A percentile compares a stretch with the other conserved stretches of the same genome.
These are phyloP conservation scores for Pholiota adiposa DNA, from an alignment of 1,284 basidiomycete genomes.

Conservation along the genomic window DNA sequence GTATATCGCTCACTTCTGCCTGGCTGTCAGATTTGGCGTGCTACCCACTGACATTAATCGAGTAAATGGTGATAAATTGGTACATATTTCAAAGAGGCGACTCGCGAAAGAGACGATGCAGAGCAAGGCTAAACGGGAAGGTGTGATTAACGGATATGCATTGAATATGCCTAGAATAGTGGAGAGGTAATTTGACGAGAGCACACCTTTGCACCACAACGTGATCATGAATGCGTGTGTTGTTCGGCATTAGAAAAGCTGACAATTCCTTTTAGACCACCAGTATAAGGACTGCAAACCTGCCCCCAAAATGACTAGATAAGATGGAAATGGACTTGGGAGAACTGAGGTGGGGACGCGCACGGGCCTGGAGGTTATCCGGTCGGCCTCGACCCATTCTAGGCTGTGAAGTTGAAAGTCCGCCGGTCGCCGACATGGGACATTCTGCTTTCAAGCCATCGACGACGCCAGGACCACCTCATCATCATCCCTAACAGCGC, in stretches of 20 bases:
- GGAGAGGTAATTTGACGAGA: background rate
- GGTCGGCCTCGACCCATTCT: conserved; percentile 27
- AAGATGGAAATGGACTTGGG: too few species aligned
- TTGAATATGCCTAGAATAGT: background rate
- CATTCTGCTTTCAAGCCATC: conserved; percentile 15
- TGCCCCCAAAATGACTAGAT: too few species aligned
- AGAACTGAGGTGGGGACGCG: conserved; percentile 14
- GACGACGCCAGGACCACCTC: conserved; percentile 16
- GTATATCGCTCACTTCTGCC: background rate
- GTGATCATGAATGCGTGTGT: too few species aligned
- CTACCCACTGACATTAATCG: background rate
- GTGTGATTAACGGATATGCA: background rate
- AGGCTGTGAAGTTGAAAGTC: conserved; percentile 34
- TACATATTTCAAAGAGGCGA: background rate
- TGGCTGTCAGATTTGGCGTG: background rate
- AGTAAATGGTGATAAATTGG: background rate
- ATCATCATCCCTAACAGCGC: background rate
- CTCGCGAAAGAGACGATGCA: background rate
- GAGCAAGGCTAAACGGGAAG: background rate
- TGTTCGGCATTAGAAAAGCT: background rate
- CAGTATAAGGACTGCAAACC: background rate
- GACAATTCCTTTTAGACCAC: background rate
- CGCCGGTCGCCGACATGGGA: conserved; percentile 25
- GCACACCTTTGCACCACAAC: background rate
- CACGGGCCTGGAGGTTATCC: conserved; percentile 35